Percentiles rank a stretch among this genome's conserved stretches.
Evolutionary conservation across 1,284 basidiomycete species (phyloP).

Genomic region (Malassezia sympodialis): DNA sequence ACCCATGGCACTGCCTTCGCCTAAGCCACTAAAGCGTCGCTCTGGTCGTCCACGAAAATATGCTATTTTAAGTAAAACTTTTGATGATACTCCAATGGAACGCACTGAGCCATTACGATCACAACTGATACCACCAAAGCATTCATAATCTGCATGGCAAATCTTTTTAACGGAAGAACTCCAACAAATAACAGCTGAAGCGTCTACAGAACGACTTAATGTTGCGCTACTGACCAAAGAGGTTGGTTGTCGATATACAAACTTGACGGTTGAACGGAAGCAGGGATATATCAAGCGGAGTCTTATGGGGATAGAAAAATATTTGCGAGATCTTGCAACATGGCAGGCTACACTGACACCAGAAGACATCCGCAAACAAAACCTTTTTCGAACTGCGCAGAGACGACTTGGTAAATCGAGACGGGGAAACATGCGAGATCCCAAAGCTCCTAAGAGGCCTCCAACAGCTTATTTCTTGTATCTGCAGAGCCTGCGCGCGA

Average conservation of each 20-base stretch:
- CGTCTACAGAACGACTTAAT: conserved; percentile 61
- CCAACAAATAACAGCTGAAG: conserved; percentile 61
- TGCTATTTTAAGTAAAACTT: too few species aligned
- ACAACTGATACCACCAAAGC: conserved; percentile 71
- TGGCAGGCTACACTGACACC: conserved; percentile 86
- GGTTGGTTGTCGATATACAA: conserved; percentile 79
- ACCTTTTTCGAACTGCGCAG: conserved; percentile 77
- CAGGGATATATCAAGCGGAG: conserved; percentile 52
- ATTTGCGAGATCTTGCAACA: conserved; percentile 65
- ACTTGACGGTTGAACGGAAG: conserved; percentile 66
- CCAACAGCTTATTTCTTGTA: conserved; percentile 91
- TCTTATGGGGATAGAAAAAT: conserved; percentile 68
- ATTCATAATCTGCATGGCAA: conserved; percentile 91
- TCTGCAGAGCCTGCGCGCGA: conserved; percentile 55
- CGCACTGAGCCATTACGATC: conserved; percentile 45
- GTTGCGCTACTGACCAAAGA: conserved; percentile 92
- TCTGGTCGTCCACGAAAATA: conserved; percentile 1
- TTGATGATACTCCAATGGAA: background rate
- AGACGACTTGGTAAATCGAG: conserved; percentile 84
- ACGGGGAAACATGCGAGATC: conserved; percentile 90
- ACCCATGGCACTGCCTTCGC: background rate
- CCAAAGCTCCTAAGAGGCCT: conserved; percentile 91
- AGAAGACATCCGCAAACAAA: conserved; percentile 88
- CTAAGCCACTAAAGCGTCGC: background rate
- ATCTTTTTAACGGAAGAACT: conserved; percentile 95